Conservation (phyloP, 306 rosid species). For the Medicago ruthenica region DNA sequence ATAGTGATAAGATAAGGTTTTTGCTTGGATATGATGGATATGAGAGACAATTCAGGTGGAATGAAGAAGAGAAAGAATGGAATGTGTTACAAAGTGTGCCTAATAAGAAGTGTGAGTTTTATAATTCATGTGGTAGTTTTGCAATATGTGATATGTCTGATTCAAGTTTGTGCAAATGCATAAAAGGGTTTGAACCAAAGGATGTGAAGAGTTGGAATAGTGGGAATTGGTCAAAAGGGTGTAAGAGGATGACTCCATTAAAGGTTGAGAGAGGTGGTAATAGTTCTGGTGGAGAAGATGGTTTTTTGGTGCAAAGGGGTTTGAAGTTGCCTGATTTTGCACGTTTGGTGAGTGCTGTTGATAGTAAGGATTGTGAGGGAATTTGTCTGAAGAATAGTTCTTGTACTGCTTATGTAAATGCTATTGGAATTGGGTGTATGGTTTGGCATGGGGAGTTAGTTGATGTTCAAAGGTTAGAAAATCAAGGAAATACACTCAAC, state of each 20-base stretch:
- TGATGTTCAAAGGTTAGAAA: constrained; percentile 52
- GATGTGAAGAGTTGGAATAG: constrained; percentile 47
- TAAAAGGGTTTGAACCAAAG: constrained; percentile 60
- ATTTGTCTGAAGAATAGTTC: constrained; percentile 52
- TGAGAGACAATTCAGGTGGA: constrained; percentile 58
- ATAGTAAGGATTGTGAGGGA: constrained; percentile 42
- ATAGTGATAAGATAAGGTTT: constrained; percentile 54
- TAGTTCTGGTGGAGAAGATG: constrained; percentile 58
- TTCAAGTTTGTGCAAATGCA: constrained; percentile 56
- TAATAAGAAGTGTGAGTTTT: constrained; percentile 59
- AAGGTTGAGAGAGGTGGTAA: constrained; percentile 46
- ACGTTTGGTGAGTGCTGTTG: constrained; percentile 17
- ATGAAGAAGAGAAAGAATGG: constrained; percentile 51
- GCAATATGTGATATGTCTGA: constrained; percentile 52
- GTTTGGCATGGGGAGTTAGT: constrained; percentile 59
- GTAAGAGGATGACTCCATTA: constrained; percentile 57
- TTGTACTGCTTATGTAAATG: constrained; percentile 65
- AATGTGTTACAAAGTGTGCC: constrained; percentile 50
- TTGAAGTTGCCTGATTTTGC: constrained; percentile 80
- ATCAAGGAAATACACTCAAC: constrained; percentile 51
- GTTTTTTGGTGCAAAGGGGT: constrained; percentile 44
- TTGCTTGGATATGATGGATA: constrained; percentile 63
- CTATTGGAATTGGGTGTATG: constrained; percentile 73
- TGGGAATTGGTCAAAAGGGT: constrained; percentile 67
- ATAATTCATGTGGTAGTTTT: constrained; percentile 73